phyloP scores from a whole-genome alignment of 768 basidiomycete genomes.

The Cytidiella melzeri region DNA sequence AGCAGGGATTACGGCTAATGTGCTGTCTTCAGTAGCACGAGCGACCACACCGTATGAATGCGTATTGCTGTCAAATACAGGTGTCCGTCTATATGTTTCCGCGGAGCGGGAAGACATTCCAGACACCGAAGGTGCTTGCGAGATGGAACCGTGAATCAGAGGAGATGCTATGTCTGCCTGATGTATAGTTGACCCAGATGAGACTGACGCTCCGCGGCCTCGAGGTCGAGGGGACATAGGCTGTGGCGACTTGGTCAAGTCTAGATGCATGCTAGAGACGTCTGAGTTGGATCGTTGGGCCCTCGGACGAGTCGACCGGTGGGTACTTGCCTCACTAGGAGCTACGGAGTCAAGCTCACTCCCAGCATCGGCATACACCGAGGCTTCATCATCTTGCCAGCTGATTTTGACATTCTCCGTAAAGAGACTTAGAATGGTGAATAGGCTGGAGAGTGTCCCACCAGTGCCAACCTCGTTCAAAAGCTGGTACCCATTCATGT shows the following conservation, averaged over 20 bases:
- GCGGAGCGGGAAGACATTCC: conserved; percentile 7
- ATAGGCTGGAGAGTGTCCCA: conserved; percentile 91
- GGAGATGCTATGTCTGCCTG: conserved; percentile 29
- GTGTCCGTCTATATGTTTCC: conserved; percentile 3
- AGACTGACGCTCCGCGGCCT: conserved; percentile 49
- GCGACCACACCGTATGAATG: conserved; percentile 74
- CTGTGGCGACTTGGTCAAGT: conserved; percentile 12
- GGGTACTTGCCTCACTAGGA: conserved; percentile 8
- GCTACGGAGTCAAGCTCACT: conserved; percentile 6
- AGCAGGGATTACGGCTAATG: conserved; percentile 97
- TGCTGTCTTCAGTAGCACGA: conserved; percentile 90
- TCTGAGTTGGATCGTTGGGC: conserved; percentile 51
- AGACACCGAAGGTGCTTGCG: conserved; percentile 10
- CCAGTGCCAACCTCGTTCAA: conserved; percentile 95
- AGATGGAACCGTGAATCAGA: conserved; percentile 10
- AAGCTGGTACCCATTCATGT: conserved; percentile 93
- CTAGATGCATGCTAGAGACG: conserved; percentile 53
- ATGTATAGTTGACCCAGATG: conserved; percentile 66
- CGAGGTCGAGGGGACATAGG: conserved; percentile 25
- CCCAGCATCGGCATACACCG: conserved; percentile 16
- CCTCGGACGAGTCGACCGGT: conserved; percentile 14
- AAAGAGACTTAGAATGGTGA: conserved; percentile 94
- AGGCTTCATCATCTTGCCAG: conserved; percentile 68
- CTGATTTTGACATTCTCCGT: conserved; percentile 91
- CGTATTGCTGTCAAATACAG: conserved; percentile 20